Evolutionary conservation across 768 basidiomycete species (phyloP), one percentile per base, ranked within the genome.

Genomic region (Tylopilus subfusipes): DNA sequence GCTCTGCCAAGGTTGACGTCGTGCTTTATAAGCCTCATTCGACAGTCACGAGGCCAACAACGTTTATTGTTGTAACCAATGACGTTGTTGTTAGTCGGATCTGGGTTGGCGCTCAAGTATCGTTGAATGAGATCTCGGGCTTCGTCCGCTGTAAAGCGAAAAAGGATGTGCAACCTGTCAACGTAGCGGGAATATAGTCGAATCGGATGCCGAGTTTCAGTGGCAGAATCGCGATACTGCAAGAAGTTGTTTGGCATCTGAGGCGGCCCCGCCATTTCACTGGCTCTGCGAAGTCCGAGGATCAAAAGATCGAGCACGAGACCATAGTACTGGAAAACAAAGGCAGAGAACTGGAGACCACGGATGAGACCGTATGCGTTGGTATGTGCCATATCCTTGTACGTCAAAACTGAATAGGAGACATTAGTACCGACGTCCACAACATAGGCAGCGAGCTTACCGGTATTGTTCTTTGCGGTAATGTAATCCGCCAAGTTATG

Each of bases 401-500:
- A 96, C 0, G 93, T 96, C 64, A 95, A 70, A 8, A 90, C 88
- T 67, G 36, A 36, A 52, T 19, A 27, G 2, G 42, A 54, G 3
- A 21, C 8, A 34, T 67, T 18, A 60, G 27, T 40, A 46, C 53
- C 10, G 5, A 48, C 7, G 5, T 5, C 6, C 6, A 24, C 44
- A 51, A 19, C 14, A 48, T 10, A 42, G 9, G 6, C 3, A 25
- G 48, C 30, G 7, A 22, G 60, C 76, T 45, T 52, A 81, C 82
- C 82, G 0, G 91, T 94, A 72, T 98, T 98, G 77, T 98, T 98
- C 83, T 98, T 98, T 19, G 94, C 90, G 4, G 97, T 99, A 68
- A 98, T 98, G 70, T 99, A 99, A 66, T 98, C 96, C 21, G 97
- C 97, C 76, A 99, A 70, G 70, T 99, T 99, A 79, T 98, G 97